phyloP scores from a whole-genome alignment of 768 basidiomycete genomes.

The Auricularia sp. region DNA sequence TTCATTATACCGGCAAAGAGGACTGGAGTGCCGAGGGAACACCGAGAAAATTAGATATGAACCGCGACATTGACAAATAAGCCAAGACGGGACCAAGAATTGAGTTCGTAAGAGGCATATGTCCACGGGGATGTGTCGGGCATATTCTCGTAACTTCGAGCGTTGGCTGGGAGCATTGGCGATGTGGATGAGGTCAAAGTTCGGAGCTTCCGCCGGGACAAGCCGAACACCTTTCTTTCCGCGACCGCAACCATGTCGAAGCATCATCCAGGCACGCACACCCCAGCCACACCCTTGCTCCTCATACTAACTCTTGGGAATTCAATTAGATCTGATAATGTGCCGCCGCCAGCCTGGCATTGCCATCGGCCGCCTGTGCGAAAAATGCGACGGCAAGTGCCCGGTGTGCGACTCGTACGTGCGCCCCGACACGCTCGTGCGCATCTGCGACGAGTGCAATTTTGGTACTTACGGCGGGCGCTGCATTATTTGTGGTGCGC shows the following conservation, averaged over 20 bases:
- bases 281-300: not conserved
- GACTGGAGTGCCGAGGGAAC: no score
- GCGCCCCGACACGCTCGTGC: constrained; percentile 92
- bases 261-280: constrained; percentile 66
- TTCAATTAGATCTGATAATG: constrained; percentile 80
- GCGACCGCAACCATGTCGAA: constrained; percentile 54
- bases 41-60: no score
- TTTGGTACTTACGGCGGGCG: constrained; percentile 96
- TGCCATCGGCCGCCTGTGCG: constrained; percentile 94
- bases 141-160: no score
- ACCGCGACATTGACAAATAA: no score
- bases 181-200: no score
- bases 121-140: no score
- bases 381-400: constrained; percentile 99
- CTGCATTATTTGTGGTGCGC: constrained; percentile 95
- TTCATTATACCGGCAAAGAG: no score
- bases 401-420: constrained; percentile 99
- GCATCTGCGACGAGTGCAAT: constrained; percentile 99
- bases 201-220: no score
- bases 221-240: no score
- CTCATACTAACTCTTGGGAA: not conserved
- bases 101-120: no score
- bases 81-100: no score
- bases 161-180: no score
- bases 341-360: constrained; percentile 97